Base-by-base conservation (phyloP, 2,329 filamentous ascomycete species). In the Venturia pyrina region DNA sequence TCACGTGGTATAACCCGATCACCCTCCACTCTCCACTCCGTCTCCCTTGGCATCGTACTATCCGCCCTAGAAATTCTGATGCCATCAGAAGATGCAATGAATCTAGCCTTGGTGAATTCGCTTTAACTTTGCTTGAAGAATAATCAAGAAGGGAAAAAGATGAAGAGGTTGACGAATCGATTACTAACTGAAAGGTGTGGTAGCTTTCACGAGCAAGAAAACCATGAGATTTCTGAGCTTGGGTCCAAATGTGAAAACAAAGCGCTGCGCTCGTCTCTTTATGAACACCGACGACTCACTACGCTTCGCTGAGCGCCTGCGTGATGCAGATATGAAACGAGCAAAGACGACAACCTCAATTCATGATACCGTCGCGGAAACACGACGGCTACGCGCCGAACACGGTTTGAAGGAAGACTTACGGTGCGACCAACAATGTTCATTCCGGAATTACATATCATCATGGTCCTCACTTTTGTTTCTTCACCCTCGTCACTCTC, bases 311-410 rank as follows among this genome's bases (percentile, higher is more conserved):
- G 53, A 59, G 28, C 53, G 21, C 53, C 32, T n/a, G 28, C 19
- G 15, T 59, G 53, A 59, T 59, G 53, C 53, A 59, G 17, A 59
- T 21, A 19, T 59, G 53, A 59, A 59, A 59, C 53, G 32, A 32
- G 15, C 28, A 37, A 34, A 59, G 53, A 59, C 15, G 53, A 37
- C 19, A 37, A 37, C 17, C 53, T 34, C 32, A 28, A 37, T 59
- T 59, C 53, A 59, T 59, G 53, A 59, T 59, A 59, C 53, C 17
- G 24, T 37, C 53, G 32, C 53, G 53, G 53, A 59, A 59, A 59
- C 53, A 59, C 53, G 32, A n/a, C 28, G 15, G 28, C 53, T 32
- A 59, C 53, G 32, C 28, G 15, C 53, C 28, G 32, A 17, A 34
- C 53, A 59, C 53, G 15, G 6, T 37, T 37, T 34, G 13, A 37